Base-by-base conservation (phyloP, 2,329 filamentous ascomycete species). In the Diaporthe humulicola region DNA sequence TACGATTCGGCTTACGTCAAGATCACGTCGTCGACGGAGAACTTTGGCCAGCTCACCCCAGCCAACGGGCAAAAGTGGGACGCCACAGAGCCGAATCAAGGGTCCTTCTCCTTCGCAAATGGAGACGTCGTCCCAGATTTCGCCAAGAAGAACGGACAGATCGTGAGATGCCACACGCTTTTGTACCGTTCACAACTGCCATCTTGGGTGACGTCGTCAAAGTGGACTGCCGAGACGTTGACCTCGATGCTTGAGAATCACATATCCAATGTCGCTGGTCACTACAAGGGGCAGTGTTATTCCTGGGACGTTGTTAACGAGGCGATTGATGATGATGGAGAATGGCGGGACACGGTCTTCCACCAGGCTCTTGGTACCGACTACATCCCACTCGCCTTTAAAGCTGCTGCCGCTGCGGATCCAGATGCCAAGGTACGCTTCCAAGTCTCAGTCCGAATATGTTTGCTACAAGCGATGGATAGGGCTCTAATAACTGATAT, bases 271-370 rank as follows among this genome's bases (percentile, higher is more conserved):
- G 89, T 88, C 60, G 88, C 89, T 7, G 84, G 82, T 10, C 87
- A 92, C 42, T 71, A 88, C 84, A 88, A 88, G 80, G 88, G 89
- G 72, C 85, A 89, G 78, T 92, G 91, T 81, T 90, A 90, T 79
- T 86, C 88, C 40, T 93, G 90, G 91, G 91, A 93, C 73, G 91
- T 93, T 0, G 87, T 92, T 38, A 93, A 93, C 80, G 91, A 93
- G 83, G 88, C 87, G 2, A 85, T 91, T 45, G 86, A 88, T 72
- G 90, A 92, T 25, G 86, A 89, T 77, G 90, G 89, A n/a, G 86
- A 84, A 10, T 89, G 85, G 81, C 85, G 90, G 71, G 78, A 84
- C 74, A 85, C 82, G 67, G 86, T 91, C 74, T 93, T 90, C 82
- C 87, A 87, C 80, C 81, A 86, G 33, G 86, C 86, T 38, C 86